Evolutionary conservation across 257 asterid species (phyloP).

Genomic region (Eustoma russellianum): DNA sequence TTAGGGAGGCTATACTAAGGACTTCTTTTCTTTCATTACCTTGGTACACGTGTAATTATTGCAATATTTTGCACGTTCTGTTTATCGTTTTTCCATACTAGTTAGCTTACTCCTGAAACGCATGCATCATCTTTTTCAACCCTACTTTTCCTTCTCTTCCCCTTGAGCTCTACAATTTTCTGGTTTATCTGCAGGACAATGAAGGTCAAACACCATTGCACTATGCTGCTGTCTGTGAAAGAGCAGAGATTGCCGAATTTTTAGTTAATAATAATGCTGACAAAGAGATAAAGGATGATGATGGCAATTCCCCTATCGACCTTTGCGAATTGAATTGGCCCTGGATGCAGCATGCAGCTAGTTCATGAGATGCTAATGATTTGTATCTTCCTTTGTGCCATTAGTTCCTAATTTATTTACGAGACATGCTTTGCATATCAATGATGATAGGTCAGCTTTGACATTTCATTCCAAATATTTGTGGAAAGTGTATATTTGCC

Average conservation of each 20-base stretch:
- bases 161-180: background rate
- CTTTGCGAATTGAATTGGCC: constrained; percentile 67
- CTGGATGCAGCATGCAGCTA: constrained; percentile 41
- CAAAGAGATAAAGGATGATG: constrained; percentile 51
- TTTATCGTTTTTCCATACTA: too few relatives aligned
- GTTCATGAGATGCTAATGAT: constrained; percentile 12
- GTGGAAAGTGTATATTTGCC: background rate
- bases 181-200: constrained; percentile 44
- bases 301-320: constrained; percentile 67
- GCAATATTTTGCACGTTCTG: too few relatives aligned
- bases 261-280: constrained; percentile 81
- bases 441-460: background rate
- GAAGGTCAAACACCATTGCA: constrained; percentile 94
- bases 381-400: constrained; percentile 5
- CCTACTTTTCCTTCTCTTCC: background rate
- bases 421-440: constrained; percentile 20
- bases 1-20: too few relatives aligned
- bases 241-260: constrained; percentile 61
- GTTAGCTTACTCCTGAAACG: too few relatives aligned
- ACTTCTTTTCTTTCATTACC: too few relatives aligned
- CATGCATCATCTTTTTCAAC: background rate
- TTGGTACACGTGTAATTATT: too few relatives aligned
- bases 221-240: constrained; percentile 90
- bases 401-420: constrained; percentile 24
- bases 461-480: background rate